Percentiles rank a stretch among this genome's conserved stretches.
phyloP scores from a whole-genome alignment of 768 basidiomycete genomes.

The Serendipita sp. region DNA sequence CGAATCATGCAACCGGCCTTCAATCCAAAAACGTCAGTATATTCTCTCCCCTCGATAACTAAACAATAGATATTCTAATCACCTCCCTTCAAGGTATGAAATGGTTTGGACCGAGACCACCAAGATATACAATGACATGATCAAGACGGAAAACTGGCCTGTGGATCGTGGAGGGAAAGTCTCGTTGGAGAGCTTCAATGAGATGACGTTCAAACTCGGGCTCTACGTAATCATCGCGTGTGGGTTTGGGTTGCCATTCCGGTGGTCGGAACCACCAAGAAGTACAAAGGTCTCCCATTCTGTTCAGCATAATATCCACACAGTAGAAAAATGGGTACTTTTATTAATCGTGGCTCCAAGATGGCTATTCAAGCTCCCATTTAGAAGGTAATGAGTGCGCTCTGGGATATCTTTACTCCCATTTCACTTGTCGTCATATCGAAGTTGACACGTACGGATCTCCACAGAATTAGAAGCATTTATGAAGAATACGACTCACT shows the following conservation, averaged over 20 bases:
- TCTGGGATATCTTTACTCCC: not conserved
- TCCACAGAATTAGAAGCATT: slow-evolving; percentile 6
- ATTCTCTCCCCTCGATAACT: not conserved
- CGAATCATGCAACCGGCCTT: not conserved
- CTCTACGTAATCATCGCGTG: not conserved
- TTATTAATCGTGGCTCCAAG: not conserved
- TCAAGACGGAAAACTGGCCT: slow-evolving; percentile 9
- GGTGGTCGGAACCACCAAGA: slow-evolving; percentile 4
- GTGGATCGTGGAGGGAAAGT: not conserved
- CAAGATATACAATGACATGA: slow-evolving; percentile 9
- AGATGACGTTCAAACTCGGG: slow-evolving; percentile 5
- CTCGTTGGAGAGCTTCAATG: not conserved
- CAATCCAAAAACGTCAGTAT: not conserved
- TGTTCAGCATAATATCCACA: not conserved
- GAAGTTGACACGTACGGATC: not conserved
- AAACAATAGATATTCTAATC: not conserved
- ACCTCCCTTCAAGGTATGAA: not conserved
- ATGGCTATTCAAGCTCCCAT: slow-evolving; percentile 9
- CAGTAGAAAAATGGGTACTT: not conserved
- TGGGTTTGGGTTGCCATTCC: slow-evolving; percentile 9
- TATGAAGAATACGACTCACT: slow-evolving; percentile 9
- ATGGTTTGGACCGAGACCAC: slow-evolving; percentile 2
- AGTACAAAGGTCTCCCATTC: not conserved
- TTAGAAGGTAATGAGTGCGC: slow-evolving; percentile 1
- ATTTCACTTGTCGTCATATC: not conserved